A percentile compares a stretch with the other conserved stretches of the same genome.
phyloP scores from a whole-genome alignment of 768 basidiomycete genomes.

The Coprinopsis cinerea region DNA sequence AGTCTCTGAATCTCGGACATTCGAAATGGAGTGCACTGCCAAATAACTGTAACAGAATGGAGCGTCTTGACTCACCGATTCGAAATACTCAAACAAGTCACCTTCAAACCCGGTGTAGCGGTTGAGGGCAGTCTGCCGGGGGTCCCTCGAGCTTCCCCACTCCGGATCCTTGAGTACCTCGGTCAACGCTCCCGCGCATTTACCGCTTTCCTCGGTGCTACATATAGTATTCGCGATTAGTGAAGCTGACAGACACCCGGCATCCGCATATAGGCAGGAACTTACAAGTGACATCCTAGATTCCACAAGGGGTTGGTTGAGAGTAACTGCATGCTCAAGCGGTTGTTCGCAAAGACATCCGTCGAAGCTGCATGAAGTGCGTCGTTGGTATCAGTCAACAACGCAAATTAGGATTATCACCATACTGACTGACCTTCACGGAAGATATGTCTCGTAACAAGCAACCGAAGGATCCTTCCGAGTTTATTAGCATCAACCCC shows the following conservation, averaged over 20 bases:
- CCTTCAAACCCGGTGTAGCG: constrained; percentile 16
- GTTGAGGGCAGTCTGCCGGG: constrained; percentile 22
- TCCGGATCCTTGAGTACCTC: constrained; percentile 31
- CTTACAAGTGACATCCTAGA: constrained; percentile 23
- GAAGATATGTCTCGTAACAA: constrained; percentile 33
- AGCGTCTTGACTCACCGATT: constrained; percentile 13
- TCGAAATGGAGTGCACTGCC: background rate
- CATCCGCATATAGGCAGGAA: background rate
- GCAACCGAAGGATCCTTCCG: constrained; percentile 26
- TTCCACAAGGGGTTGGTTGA: constrained; percentile 21
- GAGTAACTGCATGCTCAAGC: constrained; percentile 25
- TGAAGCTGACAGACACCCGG: background rate
- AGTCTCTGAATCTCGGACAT: constrained; percentile 1
- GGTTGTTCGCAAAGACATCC: constrained; percentile 33
- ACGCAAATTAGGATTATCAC: background rate
- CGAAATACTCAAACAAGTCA: constrained; percentile 21
- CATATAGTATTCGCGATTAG: too few relatives aligned
- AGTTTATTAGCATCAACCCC: constrained; percentile 28
- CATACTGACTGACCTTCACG: constrained; percentile 25
- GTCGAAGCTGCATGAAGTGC: constrained; percentile 21
- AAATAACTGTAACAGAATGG: background rate
- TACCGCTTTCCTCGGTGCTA: constrained; percentile 18
- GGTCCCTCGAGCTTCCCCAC: constrained; percentile 21
- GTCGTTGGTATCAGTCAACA: too few relatives aligned
- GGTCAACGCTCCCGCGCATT: constrained; percentile 22